phyloP scores from a whole-genome alignment of 768 basidiomycete species.

The Pulveroboletus sp. region DNA sequence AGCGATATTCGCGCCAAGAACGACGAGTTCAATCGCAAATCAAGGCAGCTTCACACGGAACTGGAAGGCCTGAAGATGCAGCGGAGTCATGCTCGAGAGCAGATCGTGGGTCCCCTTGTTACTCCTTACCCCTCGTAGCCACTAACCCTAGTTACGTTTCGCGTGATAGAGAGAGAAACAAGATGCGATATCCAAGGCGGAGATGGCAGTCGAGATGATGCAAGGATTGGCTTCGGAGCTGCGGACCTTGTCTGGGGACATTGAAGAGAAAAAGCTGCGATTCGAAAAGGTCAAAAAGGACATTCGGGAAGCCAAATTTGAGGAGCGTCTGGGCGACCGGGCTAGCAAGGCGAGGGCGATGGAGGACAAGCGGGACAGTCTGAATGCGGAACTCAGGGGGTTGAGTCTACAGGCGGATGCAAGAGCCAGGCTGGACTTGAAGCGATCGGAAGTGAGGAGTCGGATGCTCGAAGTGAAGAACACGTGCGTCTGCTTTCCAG shows the following conservation, averaged over 20 bases:
- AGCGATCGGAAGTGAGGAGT: conserved; percentile 58
- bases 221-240: conserved; percentile 52
- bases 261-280: conserved; percentile 62
- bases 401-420: conserved; percentile 77
- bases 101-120: conserved; percentile 43
- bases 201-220: conserved; percentile 52
- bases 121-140: neutral
- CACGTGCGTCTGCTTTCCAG: conserved; percentile 45
- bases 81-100: conserved; percentile 46
- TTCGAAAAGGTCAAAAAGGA: conserved; percentile 57
- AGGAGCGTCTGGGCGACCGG: conserved; percentile 57
- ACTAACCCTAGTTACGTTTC: neutral
- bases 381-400: conserved; percentile 65
- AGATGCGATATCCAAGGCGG: conserved; percentile 44
- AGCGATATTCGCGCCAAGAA: conserved; percentile 53
- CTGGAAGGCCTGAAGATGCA: conserved; percentile 52
- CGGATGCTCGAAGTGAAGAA: conserved; percentile 64
- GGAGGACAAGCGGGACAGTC: conserved; percentile 63
- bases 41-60: conserved; percentile 52
- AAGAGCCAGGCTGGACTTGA: conserved; percentile 73
- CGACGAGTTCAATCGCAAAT: conserved; percentile 61
- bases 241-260: conserved; percentile 51
- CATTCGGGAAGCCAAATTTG: conserved; percentile 56
- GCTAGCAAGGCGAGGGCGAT: conserved; percentile 48
- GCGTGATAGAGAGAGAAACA: conserved; percentile 45